phyloP scores from a whole-genome alignment of 164 flowering plant species.

The Echeveria elegans region DNA sequence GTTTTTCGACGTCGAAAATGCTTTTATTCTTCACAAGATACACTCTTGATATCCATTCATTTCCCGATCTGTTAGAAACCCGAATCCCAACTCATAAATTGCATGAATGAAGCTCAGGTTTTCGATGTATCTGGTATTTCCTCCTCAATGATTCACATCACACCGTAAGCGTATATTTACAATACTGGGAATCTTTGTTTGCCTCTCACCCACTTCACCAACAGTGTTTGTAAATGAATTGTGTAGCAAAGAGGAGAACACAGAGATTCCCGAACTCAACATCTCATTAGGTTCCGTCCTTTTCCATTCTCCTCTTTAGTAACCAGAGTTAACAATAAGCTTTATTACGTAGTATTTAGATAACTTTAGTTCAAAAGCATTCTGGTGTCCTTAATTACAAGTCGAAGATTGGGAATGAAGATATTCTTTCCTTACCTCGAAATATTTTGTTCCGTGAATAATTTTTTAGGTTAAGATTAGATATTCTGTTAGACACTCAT shows the following conservation, averaged over 20 bases:
- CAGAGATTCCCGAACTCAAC: conserved; percentile 47
- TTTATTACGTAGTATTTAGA: not conserved
- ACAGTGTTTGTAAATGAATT: conserved; percentile 21
- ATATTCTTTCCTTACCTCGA: conserved; percentile 63
- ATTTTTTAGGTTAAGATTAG: conserved; percentile 21
- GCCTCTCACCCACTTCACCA: conserved; percentile 78
- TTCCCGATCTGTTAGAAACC: too few species aligned
- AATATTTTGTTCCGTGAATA: conserved; percentile 35
- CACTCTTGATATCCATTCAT: not conserved
- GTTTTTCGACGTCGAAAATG: not conserved
- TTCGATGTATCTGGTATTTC: too few species aligned
- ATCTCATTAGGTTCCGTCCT: conserved; percentile 14
- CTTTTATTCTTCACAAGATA: not conserved
- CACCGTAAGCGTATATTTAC: too few species aligned
- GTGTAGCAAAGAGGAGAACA: conserved; percentile 31
- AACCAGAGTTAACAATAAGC: conserved; percentile 3
- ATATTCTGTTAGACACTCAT: conserved; percentile 19
- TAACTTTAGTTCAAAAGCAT: conserved; percentile 27
- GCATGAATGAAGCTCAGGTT: too few species aligned
- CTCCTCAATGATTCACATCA: not conserved
- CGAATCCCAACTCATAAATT: too few species aligned
- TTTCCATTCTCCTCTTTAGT: conserved; percentile 34
- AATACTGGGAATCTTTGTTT: conserved; percentile 72
- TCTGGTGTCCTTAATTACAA: conserved; percentile 43
- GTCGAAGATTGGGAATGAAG: conserved; percentile 61